Percentiles rank a stretch among this genome's conserved stretches.
phyloP scores from a whole-genome alignment of 345 rosid genomes.

The Pugionium dolabratum region DNA sequence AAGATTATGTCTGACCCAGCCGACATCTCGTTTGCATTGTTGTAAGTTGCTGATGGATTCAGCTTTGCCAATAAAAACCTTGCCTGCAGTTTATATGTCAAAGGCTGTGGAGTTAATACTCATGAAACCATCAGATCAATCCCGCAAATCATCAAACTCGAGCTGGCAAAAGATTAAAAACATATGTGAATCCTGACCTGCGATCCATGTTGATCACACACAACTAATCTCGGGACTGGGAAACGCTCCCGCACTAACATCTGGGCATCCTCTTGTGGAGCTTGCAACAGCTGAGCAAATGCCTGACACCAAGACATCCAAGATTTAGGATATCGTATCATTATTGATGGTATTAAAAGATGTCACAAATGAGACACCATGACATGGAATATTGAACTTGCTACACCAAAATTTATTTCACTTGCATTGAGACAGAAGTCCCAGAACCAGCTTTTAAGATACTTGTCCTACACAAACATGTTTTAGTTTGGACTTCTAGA shows the following conservation, averaged over 20 bases:
- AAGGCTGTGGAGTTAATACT: not conserved
- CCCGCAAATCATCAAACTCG: not conserved
- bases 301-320: constrained; percentile 48
- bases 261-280: constrained; percentile 78
- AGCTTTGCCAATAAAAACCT: constrained; percentile 93
- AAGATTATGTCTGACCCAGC: constrained; percentile 87
- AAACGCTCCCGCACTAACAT: constrained; percentile 80
- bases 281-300: constrained; percentile 82
- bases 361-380: not conserved
- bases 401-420: too few species aligned
- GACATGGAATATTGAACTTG: too few species aligned
- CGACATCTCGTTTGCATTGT: constrained; percentile 68
- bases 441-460: too few species aligned
- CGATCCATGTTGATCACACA: constrained; percentile 99
- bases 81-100: constrained; percentile 51
- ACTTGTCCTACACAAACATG: too few species aligned
- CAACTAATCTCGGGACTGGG: constrained; percentile 94
- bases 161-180: not conserved
- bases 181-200: constrained; percentile 57
- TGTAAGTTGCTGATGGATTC: constrained; percentile 96
- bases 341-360: not conserved
- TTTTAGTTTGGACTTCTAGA: too few species aligned
- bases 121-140: not conserved
- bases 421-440: too few species aligned
- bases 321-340: not conserved